Evolutionary conservation across 2,329 filamentous ascomycete species (phyloP).

Genomic region (Fusarium piperis): DNA sequence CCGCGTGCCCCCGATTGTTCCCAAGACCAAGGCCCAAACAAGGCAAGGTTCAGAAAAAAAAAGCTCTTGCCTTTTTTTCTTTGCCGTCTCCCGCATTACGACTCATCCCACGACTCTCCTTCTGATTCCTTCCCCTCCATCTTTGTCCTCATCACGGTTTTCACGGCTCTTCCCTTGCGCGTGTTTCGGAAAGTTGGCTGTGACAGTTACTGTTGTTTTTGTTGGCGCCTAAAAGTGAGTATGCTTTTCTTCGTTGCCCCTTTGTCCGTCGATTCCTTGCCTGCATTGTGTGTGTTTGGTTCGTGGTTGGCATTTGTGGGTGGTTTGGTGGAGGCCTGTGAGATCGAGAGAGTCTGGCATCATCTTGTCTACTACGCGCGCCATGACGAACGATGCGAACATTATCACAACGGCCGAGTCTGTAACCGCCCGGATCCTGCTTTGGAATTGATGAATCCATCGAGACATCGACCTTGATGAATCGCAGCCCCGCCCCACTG

Average conservation of each 20-base stretch:
- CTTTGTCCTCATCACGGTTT: slow-evolving; percentile 51
- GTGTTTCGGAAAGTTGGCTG: slow-evolving; percentile 56
- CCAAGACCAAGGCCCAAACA: slow-evolving; percentile 45
- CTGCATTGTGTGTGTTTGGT: slow-evolving; percentile 22
- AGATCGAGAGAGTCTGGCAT: slow-evolving; percentile 15
- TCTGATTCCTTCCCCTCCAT: slow-evolving; percentile 48
- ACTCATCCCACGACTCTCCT: slow-evolving; percentile 48
- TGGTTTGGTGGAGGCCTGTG: slow-evolving; percentile 31
- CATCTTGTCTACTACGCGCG: slow-evolving; percentile 22
- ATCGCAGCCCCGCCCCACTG: neutral
- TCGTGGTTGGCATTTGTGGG: slow-evolving; percentile 24
- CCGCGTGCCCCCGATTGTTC: slow-evolving; percentile 45
- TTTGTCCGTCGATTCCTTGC: slow-evolving; percentile 29
- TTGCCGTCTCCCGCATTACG: slow-evolving; percentile 44
- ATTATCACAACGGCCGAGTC: neutral
- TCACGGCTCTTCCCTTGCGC: slow-evolving; percentile 59
- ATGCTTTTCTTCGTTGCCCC: slow-evolving; percentile 27
- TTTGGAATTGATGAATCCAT: neutral
- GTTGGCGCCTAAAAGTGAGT: slow-evolving; percentile 66
- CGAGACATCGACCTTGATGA: neutral
- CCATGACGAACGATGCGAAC: slow-evolving; percentile 6
- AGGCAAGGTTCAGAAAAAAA: slow-evolving; percentile 48
- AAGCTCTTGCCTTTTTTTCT: slow-evolving; percentile 48
- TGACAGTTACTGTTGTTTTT: slow-evolving; percentile 58
- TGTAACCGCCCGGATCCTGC: neutral